phyloP scores from a whole-genome alignment of 2,329 filamentous ascomycete genomes.

The Epichloe coenophiala region DNA sequence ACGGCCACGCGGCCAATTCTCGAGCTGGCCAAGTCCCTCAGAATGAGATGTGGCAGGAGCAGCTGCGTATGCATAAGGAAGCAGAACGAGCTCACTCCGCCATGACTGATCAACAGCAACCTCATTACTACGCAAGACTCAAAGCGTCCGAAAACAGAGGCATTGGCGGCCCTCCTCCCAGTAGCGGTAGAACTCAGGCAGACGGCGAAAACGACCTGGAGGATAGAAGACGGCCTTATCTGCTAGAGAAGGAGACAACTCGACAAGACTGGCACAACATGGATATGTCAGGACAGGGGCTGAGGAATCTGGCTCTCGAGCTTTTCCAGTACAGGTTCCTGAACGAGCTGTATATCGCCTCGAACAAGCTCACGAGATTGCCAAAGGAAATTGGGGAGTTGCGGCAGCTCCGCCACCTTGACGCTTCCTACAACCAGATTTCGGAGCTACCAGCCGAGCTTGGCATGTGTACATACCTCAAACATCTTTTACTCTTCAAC shows the following conservation, averaged over 20 bases:
- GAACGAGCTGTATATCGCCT: constrained; percentile 82
- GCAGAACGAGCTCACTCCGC: constrained; percentile 58
- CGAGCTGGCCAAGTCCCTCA: constrained; percentile 38
- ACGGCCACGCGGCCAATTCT: constrained; percentile 37
- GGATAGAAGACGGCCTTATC: constrained; percentile 47
- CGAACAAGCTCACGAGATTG: constrained; percentile 76
- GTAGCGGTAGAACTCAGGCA: constrained; percentile 33
- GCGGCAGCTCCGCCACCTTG: constrained; percentile 67
- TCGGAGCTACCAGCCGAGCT: constrained; percentile 74
- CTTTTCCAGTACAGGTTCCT: constrained; percentile 84
- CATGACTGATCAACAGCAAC: constrained; percentile 54
- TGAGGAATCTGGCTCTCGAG: constrained; percentile 65
- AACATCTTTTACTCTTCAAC: constrained; percentile 76
- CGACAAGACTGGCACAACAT: constrained; percentile 84
- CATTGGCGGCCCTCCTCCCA: constrained; percentile 40
- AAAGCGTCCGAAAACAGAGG: constrained; percentile 59
- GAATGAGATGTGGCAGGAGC: constrained; percentile 73
- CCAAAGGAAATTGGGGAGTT: constrained; percentile 71
- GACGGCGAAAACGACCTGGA: constrained; percentile 39
- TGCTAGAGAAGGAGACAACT: constrained; percentile 51
- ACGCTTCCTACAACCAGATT: constrained; percentile 81
- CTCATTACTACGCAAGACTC: constrained; percentile 58
- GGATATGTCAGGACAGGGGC: constrained; percentile 90
- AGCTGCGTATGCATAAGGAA: constrained; percentile 68
- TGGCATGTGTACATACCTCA: constrained; percentile 91